Evolutionary conservation across 495 filamentous ascomycete species (phyloP), one percentile per base, ranked within the genome.

Genomic region (Aspergillus wentii): DNA sequence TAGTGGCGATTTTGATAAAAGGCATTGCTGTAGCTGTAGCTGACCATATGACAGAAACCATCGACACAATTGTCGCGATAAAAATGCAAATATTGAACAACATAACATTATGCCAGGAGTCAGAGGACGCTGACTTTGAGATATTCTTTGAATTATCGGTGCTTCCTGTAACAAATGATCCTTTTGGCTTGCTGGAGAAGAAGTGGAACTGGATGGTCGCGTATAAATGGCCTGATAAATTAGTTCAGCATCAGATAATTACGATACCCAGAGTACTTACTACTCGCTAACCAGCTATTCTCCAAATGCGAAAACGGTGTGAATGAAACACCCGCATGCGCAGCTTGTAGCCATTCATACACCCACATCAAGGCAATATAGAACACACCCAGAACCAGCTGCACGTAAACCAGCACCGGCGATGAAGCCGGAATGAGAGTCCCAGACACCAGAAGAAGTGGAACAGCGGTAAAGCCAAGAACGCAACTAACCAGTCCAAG

Each of bases 141-240:
- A 28, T 16, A 1, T 61, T 53, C 53, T 51, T 47, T 2, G 56
- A 46, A 29, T 66, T 64, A 1, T 42, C 51, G 1, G 35, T 56
- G 41, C 61, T 66, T 11, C 62, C 62, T 1, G 62, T 66, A 2
- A 66, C 56, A 26, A 64, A 62, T 0, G 62, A 66, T 2, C 62
- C 62, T 13, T 55, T 62, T 0, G 62, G 60, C 23, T 54, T 57
- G 30, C 30, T 49, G 6, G 58, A 48, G 8, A 61, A 27, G 9
- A 58, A 37, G 25, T 64, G 48, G 22, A 62, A 66, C 29, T 45
- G 40, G 8, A 54, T 8, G 18, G 64, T 45, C 5, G 45, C 49
- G 28, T 40, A 51, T 1, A 66, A 35, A 30, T 62, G 58, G 3
- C 40, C 61, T 65, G 16, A n/a, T n/a, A n/a, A n/a, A n/a, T n/a